Conservation (phyloP, 139 green algal species). For the Tetraselmis striata region DNA sequence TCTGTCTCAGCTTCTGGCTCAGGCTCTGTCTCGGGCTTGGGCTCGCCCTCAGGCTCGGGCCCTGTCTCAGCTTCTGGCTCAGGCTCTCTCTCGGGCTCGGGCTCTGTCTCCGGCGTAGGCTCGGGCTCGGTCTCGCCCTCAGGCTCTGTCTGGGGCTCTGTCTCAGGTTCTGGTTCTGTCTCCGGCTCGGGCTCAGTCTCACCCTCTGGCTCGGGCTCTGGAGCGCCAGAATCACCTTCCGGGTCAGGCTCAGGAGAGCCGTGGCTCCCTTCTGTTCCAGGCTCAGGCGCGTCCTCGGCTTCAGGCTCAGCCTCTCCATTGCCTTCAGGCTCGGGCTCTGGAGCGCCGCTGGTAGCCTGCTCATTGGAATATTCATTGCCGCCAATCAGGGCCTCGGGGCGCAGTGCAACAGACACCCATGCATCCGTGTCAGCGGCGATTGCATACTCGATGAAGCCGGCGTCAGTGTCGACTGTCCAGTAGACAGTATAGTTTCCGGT, state of each 20-base stretch:
- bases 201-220: no score
- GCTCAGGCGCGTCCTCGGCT: not conserved
- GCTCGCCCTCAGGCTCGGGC: no score
- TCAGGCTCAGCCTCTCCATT: slow-evolving; percentile 5
- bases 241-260: no score
- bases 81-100: not conserved
- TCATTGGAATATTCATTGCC: not conserved
- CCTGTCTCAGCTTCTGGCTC: no score
- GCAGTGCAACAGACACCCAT: slow-evolving; percentile 15
- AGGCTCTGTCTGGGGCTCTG: slow-evolving; percentile 1
- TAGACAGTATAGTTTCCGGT: not conserved
- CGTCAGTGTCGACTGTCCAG: not conserved
- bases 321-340: not conserved
- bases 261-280: no score
- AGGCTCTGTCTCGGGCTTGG: not conserved
- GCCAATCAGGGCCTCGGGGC: not conserved
- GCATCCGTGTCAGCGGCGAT: slow-evolving; percentile 11
- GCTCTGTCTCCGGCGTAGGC: no score
- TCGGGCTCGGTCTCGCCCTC: no score
- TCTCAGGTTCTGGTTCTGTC: no score
- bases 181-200: no score
- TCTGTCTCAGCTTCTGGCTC: not conserved
- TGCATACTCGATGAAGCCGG: slow-evolving; percentile 18
- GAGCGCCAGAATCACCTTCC: no score
- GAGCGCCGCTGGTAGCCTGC: not conserved